These are phyloP conservation scores for Apiotrichum sp. DNA, from an alignment of 1,284 basidiomycete genomes.

Conservation along the genomic window DNA sequence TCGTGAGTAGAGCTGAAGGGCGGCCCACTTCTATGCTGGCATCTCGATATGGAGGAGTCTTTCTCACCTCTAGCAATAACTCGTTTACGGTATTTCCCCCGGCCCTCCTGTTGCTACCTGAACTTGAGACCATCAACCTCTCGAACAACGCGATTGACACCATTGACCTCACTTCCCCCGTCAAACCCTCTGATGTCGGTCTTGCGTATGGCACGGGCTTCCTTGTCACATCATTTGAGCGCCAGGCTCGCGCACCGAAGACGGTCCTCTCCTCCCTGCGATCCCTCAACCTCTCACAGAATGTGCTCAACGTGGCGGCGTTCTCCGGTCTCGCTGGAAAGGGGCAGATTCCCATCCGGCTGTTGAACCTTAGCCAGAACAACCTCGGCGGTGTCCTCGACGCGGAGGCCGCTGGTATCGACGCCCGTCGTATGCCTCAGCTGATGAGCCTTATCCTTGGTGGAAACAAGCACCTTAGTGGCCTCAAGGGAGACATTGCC, in stretches of 20 bases:
- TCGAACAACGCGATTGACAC: slow-evolving; percentile 36
- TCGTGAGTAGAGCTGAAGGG: slow-evolving; percentile 31
- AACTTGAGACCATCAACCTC: slow-evolving; percentile 37
- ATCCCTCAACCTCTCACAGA: slow-evolving; percentile 34
- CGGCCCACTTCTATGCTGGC: neutral
- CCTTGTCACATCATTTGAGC: slow-evolving; percentile 37
- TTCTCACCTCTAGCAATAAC: slow-evolving; percentile 29
- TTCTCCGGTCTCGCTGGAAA: slow-evolving; percentile 18
- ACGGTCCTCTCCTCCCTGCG: slow-evolving; percentile 29
- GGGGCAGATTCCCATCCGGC: slow-evolving; percentile 19
- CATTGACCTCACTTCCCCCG: slow-evolving; percentile 32
- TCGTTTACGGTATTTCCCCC: slow-evolving; percentile 31
- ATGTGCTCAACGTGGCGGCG: slow-evolving; percentile 23
- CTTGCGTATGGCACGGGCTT: slow-evolving; percentile 41
- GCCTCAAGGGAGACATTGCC: slow-evolving; percentile 20
- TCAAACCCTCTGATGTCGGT: slow-evolving; percentile 38
- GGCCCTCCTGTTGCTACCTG: slow-evolving; percentile 37
- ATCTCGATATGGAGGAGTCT: neutral
- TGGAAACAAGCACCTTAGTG: slow-evolving; percentile 25
- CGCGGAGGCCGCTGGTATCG: slow-evolving; percentile 18
- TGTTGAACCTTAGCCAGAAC: slow-evolving; percentile 34
- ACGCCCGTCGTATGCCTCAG: slow-evolving; percentile 20
- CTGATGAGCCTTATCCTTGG: slow-evolving; percentile 25
- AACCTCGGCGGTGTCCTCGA: slow-evolving; percentile 26
- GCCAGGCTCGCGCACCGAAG: slow-evolving; percentile 21